Conservation (phyloP, 495 filamentous ascomycete species). For the Daldinia grandis region DNA sequence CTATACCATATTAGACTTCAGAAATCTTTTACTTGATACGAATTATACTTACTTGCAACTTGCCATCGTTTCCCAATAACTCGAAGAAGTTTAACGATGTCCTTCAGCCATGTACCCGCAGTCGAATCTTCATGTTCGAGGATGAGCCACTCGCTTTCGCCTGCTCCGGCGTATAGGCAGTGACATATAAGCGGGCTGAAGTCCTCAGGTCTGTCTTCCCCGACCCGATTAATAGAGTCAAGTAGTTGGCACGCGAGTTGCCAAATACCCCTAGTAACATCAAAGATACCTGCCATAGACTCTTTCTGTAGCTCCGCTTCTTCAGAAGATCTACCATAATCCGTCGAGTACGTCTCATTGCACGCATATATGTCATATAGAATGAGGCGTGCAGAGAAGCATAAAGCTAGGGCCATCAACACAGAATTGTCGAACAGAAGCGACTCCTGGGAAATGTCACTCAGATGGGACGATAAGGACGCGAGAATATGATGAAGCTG, state of each 20-base stretch:
- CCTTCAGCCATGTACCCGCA: constrained; percentile 16
- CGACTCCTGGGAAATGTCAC: not conserved
- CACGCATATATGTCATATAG: constrained; percentile 37
- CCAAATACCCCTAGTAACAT: constrained; percentile 13
- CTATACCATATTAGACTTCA: constrained; percentile 16
- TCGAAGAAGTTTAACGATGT: constrained; percentile 25
- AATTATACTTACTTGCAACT: constrained; percentile 12
- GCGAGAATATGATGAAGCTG: constrained; percentile 35
- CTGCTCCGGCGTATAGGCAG: constrained; percentile 33
- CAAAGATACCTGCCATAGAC: constrained; percentile 27
- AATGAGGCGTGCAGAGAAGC: constrained; percentile 35
- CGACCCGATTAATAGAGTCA: not conserved
- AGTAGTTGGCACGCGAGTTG: constrained; percentile 26
- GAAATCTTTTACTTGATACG: not conserved
- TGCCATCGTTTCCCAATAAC: constrained; percentile 32
- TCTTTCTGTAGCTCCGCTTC: constrained; percentile 34
- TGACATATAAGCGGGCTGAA: constrained; percentile 30
- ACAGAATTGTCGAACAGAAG: not conserved
- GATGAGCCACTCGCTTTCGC: constrained; percentile 35
- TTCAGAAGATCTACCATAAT: constrained; percentile 34
- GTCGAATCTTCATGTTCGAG: constrained; percentile 28
- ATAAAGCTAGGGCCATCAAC: constrained; percentile 19
- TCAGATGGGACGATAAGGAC: constrained; percentile 25
- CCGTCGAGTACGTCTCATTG: constrained; percentile 34
- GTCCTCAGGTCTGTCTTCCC: not conserved